Base-by-base conservation (phyloP, 768 basidiomycete species). In the Tephrocybe sp. region DNA sequence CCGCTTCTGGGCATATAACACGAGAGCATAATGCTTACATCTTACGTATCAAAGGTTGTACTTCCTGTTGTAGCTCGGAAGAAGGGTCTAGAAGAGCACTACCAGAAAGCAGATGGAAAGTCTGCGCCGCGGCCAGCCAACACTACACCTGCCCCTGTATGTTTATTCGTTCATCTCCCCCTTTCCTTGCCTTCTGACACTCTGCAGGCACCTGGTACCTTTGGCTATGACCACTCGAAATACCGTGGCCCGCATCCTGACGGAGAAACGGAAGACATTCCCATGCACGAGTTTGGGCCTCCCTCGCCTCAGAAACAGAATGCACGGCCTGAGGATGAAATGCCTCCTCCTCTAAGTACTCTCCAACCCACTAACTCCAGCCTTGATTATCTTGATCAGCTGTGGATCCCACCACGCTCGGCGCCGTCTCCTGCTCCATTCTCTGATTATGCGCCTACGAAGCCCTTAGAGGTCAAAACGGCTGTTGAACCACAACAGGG, bases 61-160 rank as follows among this genome's bases (percentile, higher is more conserved):
- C 71, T 92, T 11, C 91, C 91, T 20, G 89, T 87, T 5, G 89
- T 93, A 11, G 89, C 90, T 7, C 77, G 88, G 51, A 90, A 92
- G 72, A 87, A 82, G 61, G 89, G 90, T 7, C 64, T 93, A 41
- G 82, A 88, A 51, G 81, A 76, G 35, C 77, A 83, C 52, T 90
- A 87, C 61, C 78, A 84, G 54, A 76, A 78, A 39, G 84, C 78
- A 8, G 80, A 83, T 60, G 89, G 89, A n/a, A 83, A 80, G 57
- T 78, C 83, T 17, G 75, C 77, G 59, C 76, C 78, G 26, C 81
- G 68, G 67, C 70, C 68, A 55, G 59, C 63, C 6, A 69, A 68
- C n/a, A 62, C 57, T 5, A 57, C 68, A 0, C 62, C 82, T 50
- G 83, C 75, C 61, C 87, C 87, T 33, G 87, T 89, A 65, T 57